Conservation (phyloP, 768 basidiomycete species). For the Cystofilobasidium bisporidii region DNA sequence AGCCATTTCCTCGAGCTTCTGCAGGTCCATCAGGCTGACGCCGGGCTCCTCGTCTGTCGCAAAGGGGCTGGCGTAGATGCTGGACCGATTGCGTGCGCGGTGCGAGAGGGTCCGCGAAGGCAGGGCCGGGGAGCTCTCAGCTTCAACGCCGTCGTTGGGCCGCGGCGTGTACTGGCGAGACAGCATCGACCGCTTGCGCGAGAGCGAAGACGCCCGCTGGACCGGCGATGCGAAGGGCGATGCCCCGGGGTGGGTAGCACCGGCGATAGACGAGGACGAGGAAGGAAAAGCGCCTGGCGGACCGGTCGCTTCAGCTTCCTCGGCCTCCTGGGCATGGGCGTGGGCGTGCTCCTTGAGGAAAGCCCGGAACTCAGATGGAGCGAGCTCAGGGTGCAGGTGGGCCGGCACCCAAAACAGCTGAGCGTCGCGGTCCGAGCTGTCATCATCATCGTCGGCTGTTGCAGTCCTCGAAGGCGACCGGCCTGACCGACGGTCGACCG, state of each 20-base stretch:
- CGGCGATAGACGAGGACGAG: neutral
- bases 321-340: slow-evolving; percentile 30
- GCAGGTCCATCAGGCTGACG: slow-evolving; percentile 85
- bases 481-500: neutral
- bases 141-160: slow-evolving; percentile 64
- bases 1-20: slow-evolving; percentile 82
- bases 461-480: neutral
- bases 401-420: slow-evolving; percentile 99
- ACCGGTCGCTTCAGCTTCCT: slow-evolving; percentile 5
- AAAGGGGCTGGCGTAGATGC: slow-evolving; percentile 46
- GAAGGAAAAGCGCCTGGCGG: slow-evolving; percentile 2
- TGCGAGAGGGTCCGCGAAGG: slow-evolving; percentile 24
- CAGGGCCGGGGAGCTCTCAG: slow-evolving; percentile 46
- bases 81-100: slow-evolving; percentile 48
- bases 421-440: slow-evolving; percentile 57
- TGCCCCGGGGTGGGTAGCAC: neutral
- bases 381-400: slow-evolving; percentile 90
- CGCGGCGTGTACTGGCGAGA: slow-evolving; percentile 82
- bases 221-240: slow-evolving; percentile 42
- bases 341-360: slow-evolving; percentile 90
- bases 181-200: slow-evolving; percentile 84
- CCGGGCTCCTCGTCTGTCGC: slow-evolving; percentile 61
- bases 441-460: slow-evolving; percentile 35
- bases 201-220: slow-evolving; percentile 46
- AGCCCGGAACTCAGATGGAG: slow-evolving; percentile 86